A percentile compares a stretch with the other conserved stretches of the same genome.
phyloP scores from a whole-genome alignment of 306 rosid genomes.

The Gillenia trifoliata region DNA sequence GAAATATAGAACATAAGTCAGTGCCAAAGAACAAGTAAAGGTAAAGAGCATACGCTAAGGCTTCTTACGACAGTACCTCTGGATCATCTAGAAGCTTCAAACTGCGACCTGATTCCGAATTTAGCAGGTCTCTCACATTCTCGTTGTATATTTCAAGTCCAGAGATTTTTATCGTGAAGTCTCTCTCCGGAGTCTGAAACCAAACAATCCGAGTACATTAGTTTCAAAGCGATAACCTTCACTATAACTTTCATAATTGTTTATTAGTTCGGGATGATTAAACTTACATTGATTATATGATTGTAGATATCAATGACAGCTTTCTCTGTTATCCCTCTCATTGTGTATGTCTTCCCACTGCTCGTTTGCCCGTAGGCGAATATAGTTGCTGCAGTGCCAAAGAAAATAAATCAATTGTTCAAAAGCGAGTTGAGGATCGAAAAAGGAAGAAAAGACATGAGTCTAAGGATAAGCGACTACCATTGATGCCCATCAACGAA shows the following conservation, averaged over 20 bases:
- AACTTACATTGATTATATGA: conserved; percentile 75
- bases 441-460: background rate
- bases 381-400: conserved; percentile 66
- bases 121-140: conserved; percentile 86
- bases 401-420: conserved; percentile 8
- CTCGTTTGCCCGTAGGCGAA: conserved; percentile 99
- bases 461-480: conserved; percentile 34
- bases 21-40: background rate
- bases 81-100: conserved; percentile 96
- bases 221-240: background rate
- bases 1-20: conserved; percentile 15
- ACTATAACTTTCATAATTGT: background rate
- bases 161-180: conserved; percentile 78
- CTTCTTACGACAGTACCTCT: conserved; percentile 45
- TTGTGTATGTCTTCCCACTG: conserved; percentile 97
- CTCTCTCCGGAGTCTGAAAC: conserved; percentile 83
- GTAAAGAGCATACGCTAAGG: background rate
- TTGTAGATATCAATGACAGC: conserved; percentile 88
- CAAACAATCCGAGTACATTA: conserved; percentile 22
- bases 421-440: background rate
- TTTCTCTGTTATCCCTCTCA: conserved; percentile 98
- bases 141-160: conserved; percentile 98
- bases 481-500: conserved; percentile 90
- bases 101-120: conserved; percentile 86
- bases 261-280: background rate